phyloP scores from a whole-genome alignment of 2,329 filamentous ascomycete genomes.

The Plectosphaerella plurivora region DNA sequence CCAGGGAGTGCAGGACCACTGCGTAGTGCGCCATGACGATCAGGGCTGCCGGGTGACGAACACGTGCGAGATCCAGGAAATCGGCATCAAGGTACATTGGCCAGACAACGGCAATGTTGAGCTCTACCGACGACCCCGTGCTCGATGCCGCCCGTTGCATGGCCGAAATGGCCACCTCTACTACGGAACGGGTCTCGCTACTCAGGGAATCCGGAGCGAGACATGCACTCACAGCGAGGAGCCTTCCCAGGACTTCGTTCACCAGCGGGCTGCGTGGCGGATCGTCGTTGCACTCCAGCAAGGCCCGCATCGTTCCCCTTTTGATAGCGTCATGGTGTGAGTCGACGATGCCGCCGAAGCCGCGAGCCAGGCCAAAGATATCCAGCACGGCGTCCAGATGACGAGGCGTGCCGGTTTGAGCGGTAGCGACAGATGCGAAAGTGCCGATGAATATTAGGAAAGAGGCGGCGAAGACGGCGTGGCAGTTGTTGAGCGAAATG shows the following conservation, averaged over 20 bases:
- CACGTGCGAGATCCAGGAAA: conserved; percentile 10
- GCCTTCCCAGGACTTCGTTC: neutral
- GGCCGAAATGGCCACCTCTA: neutral
- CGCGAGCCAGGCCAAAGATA: conserved; percentile 19
- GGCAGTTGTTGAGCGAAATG: conserved; percentile 20
- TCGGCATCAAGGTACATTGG: conserved; percentile 11
- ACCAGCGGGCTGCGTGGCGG: neutral
- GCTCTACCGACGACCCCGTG: conserved; percentile 6
- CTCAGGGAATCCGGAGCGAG: neutral
- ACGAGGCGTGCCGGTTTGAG: no score
- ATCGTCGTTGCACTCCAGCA: conserved; percentile 7
- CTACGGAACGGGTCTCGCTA: neutral
- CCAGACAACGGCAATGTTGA: conserved; percentile 13
- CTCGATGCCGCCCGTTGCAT: neutral
- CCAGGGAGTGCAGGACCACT: conserved; percentile 9
- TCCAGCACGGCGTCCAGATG: conserved; percentile 21
- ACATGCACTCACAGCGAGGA: neutral
- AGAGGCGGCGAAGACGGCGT: conserved; percentile 23
- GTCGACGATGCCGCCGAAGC: conserved; percentile 21
- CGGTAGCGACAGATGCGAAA: conserved; percentile 13
- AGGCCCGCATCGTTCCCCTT: conserved; percentile 11
- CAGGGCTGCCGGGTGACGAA: conserved; percentile 8
- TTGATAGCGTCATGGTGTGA: conserved; percentile 11
- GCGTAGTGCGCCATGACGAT: conserved; percentile 13
- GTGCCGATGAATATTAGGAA: conserved; percentile 22